A percentile compares a stretch with the other conserved stretches of the same genome.
phyloP scores from a whole-genome alignment of 2,329 filamentous ascomycete species.

The Hortaea werneckii region DNA sequence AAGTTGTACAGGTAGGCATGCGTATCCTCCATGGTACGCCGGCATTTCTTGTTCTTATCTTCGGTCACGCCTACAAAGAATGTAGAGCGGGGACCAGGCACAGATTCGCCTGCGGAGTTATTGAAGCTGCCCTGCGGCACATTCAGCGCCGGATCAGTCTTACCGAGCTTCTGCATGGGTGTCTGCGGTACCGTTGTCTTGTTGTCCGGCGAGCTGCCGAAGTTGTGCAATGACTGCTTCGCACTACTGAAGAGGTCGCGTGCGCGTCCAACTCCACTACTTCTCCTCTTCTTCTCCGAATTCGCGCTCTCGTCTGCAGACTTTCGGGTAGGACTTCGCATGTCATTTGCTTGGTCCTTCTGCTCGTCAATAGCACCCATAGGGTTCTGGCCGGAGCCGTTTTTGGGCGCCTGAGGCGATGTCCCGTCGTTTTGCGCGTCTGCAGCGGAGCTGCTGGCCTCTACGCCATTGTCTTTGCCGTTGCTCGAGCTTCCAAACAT shows the following conservation, averaged over 20 bases:
- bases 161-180: conserved; percentile 74
- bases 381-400: conserved; percentile 8
- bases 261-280: conserved; percentile 78
- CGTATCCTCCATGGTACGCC: conserved; percentile 98
- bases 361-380: conserved; percentile 30
- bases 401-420: conserved; percentile 7
- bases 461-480: conserved; percentile 22
- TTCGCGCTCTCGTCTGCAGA: conserved; percentile 42
- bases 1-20: conserved; percentile 99
- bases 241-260: conserved; percentile 82
- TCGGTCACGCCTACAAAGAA: conserved; percentile 96
- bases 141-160: conserved; percentile 73
- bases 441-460: conserved; percentile 14
- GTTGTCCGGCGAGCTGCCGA: conserved; percentile 24
- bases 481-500: conserved; percentile 72
- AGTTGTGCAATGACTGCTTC: conserved; percentile 63
- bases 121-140: conserved; percentile 89
- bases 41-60: conserved; percentile 96
- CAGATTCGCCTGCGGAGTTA: conserved; percentile 94
- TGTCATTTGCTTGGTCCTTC: conserved; percentile 13
- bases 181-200: conserved; percentile 42
- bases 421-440: conserved; percentile 13
- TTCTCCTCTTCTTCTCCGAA: conserved; percentile 72
- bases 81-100: conserved; percentile 76
- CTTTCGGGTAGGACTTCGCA: conserved; percentile 45